A percentile compares a stretch with the other conserved stretches of the same genome.
Conservation (phyloP, 768 basidiomycete species). For the Erythrobasidium yunnanense region DNA sequence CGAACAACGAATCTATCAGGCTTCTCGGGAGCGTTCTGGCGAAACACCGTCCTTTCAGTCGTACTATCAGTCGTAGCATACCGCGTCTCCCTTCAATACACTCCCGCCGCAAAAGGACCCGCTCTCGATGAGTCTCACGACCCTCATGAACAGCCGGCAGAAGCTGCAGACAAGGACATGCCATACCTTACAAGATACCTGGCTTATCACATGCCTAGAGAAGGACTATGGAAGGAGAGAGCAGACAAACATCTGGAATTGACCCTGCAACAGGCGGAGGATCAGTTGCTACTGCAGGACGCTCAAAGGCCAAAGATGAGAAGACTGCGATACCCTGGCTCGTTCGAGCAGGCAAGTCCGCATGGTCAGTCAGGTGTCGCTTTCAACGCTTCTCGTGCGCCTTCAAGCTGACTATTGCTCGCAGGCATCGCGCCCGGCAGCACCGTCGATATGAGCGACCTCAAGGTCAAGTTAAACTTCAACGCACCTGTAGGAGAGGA, state of each 20-base stretch:
- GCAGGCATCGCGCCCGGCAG: neutral
- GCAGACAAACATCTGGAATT: conserved; percentile 43
- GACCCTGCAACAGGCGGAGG: conserved; percentile 40
- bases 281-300: conserved; percentile 43
- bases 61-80: neutral
- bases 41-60: conserved; percentile 17
- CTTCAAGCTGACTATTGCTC: too few relatives aligned
- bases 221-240: conserved; percentile 40
- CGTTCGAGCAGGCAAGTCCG: conserved; percentile 25
- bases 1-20: too few relatives aligned
- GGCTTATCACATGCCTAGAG: conserved; percentile 38
- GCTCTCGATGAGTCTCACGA: neutral
- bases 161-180: conserved; percentile 26
- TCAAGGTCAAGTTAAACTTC: neutral
- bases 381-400: too few relatives aligned
- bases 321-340: conserved; percentile 40
- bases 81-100: neutral
- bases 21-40: conserved; percentile 43
- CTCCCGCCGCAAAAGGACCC: conserved; percentile 14
- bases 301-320: conserved; percentile 42
- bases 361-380: conserved; percentile 42
- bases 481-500: neutral
- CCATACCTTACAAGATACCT: conserved; percentile 40
- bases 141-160: conserved; percentile 4
- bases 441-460: neutral